These are phyloP conservation scores for Styphnolobium japonicum DNA, from an alignment of 306 rosid genomes.

Conservation along the genomic window DNA sequence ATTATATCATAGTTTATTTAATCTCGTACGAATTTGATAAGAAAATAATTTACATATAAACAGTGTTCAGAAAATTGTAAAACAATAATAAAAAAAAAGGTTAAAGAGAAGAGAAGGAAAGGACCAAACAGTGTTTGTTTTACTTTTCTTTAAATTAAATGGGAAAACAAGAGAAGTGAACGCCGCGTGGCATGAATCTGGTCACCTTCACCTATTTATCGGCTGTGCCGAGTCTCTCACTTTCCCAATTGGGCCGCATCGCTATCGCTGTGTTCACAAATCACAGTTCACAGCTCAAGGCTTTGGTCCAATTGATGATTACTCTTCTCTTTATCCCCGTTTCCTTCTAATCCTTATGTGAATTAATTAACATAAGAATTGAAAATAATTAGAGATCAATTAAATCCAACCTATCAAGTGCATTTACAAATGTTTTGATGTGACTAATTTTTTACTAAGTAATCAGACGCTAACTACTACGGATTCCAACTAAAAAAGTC, in stretches of 20 bases:
- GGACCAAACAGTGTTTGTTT: background rate
- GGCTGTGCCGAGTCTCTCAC: background rate
- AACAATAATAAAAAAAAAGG: background rate
- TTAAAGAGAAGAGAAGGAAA: background rate
- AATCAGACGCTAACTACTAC: background rate
- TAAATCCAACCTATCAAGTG: background rate
- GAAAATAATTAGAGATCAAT: background rate
- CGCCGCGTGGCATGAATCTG: background rate
- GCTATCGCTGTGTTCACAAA: background rate
- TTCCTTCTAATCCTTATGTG: background rate
- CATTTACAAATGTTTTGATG: background rate
- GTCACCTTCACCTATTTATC: background rate
- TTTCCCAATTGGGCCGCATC: background rate
- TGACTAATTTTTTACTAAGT: background rate
- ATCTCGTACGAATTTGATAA: too few relatives aligned
- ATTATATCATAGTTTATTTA: too few relatives aligned
- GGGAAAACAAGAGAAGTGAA: background rate
- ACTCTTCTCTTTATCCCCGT: too few relatives aligned
- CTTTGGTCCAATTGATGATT: background rate
- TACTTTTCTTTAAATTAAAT: background rate
- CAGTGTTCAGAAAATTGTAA: background rate
- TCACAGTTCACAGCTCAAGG: background rate
- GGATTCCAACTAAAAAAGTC: slow-evolving; percentile 30
- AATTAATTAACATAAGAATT: background rate
- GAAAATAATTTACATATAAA: too few relatives aligned